These are phyloP conservation scores for Magnusiomyces suaveolens DNA, from an alignment of 1,139 yeast genomes.

Conservation along the genomic window DNA sequence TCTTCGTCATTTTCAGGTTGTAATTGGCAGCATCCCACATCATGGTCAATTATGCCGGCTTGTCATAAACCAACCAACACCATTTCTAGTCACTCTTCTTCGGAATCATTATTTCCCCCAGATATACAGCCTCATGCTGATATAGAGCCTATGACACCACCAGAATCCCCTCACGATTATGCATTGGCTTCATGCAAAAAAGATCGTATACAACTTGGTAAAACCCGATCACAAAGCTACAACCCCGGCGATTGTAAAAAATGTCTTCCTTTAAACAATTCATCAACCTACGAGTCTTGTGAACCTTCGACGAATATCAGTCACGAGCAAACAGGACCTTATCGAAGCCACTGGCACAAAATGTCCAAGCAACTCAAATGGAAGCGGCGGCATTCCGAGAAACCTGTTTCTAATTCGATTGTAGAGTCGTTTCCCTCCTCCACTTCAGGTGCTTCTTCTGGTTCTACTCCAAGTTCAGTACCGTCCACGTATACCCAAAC, in stretches of 20 bases:
- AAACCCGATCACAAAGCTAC: neutral
- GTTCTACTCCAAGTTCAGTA: too few relatives aligned
- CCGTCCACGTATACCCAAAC: too few relatives aligned
- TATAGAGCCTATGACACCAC: constrained; percentile 13
- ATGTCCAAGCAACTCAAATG: constrained; percentile 15
- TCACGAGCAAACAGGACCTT: neutral
- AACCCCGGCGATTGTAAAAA: neutral
- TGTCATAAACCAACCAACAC: neutral
- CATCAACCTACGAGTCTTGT: neutral
- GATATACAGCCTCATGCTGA: constrained; percentile 4
- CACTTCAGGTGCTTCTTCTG: too few relatives aligned
- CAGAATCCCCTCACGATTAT: constrained; percentile 13
- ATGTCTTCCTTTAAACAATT: neutral
- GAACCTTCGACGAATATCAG: neutral
- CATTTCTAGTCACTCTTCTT: constrained; percentile 8
- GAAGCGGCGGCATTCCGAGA: constrained; percentile 10
- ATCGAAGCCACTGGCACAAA: constrained; percentile 14
- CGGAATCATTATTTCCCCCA: constrained; percentile 8
- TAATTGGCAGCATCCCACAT: constrained; percentile 13
- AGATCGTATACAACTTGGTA: too few relatives aligned
- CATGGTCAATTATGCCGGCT: constrained; percentile 5
- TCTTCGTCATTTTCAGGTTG: neutral
- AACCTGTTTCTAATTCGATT: too few relatives aligned
- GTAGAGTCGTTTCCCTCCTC: too few relatives aligned
- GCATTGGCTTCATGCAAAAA: neutral